Evolutionary conservation across 495 filamentous ascomycete species (phyloP).

Genomic region (Mytilinidion resinicola): DNA sequence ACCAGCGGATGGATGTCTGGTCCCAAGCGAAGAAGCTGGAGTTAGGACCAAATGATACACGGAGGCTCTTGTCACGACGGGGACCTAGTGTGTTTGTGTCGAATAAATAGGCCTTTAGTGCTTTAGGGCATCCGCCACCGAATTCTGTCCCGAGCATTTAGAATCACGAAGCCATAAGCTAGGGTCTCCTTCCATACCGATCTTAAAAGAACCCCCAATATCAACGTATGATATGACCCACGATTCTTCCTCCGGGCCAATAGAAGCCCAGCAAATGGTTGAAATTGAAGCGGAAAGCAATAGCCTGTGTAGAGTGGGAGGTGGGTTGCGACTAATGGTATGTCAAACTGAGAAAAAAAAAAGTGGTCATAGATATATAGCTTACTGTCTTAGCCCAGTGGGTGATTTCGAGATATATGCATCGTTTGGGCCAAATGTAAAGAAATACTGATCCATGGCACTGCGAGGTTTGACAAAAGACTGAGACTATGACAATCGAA

Average conservation of each 20-base stretch:
- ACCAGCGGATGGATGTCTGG: constrained; percentile 20
- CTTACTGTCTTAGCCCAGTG: constrained; percentile 21
- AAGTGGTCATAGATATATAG: not conserved
- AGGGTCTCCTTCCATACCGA: too few species aligned
- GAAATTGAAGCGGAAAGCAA: constrained; percentile 8
- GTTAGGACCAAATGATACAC: constrained; percentile 16
- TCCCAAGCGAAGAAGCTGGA: constrained; percentile 21
- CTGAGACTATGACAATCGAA: not conserved
- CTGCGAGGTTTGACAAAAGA: too few species aligned
- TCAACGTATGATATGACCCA: constrained; percentile 19
- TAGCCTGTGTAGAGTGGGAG: constrained; percentile 9
- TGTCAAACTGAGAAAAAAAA: not conserved
- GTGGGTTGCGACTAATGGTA: constrained; percentile 13
- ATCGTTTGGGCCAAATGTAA: constrained; percentile 23
- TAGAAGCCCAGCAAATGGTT: constrained; percentile 15
- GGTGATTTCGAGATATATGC: constrained; percentile 16
- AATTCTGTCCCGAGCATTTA: not conserved
- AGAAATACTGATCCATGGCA: constrained; percentile 14
- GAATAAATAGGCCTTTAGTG: constrained; percentile 8
- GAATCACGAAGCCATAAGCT: too few species aligned
- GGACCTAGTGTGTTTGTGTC: not conserved
- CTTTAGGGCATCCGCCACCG: not conserved
- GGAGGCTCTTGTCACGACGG: constrained; percentile 1
- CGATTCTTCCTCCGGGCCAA: constrained; percentile 18
- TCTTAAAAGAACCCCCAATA: too few species aligned